A percentile compares a stretch with the other conserved stretches of the same genome.
These are phyloP conservation scores for Kodamaea derodonti DNA, from an alignment of 1,139 yeast species.

Conservation along the genomic window DNA sequence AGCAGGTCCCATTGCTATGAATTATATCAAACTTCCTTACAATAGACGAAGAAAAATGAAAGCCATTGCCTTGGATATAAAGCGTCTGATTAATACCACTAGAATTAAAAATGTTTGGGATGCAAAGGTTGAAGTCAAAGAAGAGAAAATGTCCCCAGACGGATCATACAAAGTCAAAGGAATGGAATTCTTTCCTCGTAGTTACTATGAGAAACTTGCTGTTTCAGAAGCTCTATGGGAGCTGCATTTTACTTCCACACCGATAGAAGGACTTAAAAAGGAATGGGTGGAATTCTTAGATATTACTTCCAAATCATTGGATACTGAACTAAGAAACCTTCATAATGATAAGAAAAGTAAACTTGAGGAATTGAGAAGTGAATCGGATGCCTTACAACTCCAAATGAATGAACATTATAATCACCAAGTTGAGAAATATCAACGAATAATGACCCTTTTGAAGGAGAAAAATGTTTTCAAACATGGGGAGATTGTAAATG, in stretches of 20 bases:
- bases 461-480: constrained; percentile 21
- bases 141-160: constrained; percentile 17
- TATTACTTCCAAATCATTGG: constrained; percentile 15
- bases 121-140: constrained; percentile 9
- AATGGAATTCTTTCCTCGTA: constrained; percentile 28
- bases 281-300: constrained; percentile 27
- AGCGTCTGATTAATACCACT: constrained; percentile 22
- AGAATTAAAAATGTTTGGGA: constrained; percentile 31
- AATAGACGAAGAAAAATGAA: constrained; percentile 14
- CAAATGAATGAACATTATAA: constrained; percentile 25
- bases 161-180: constrained; percentile 28
- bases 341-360: constrained; percentile 13
- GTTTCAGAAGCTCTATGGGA: constrained; percentile 40
- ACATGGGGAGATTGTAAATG: constrained; percentile 34
- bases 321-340: constrained; percentile 12
- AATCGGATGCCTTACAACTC: constrained; percentile 20
- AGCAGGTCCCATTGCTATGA: constrained; percentile 32
- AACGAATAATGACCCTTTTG: constrained; percentile 14
- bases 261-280: constrained; percentile 1
- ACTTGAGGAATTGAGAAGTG: constrained; percentile 8
- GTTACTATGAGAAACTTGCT: constrained; percentile 25
- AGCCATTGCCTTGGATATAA: constrained; percentile 31
- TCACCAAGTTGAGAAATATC: constrained; percentile 14
- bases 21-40: constrained; percentile 29
- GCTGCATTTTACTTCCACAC: constrained; percentile 12